These are phyloP conservation scores for Oryza brachyantha DNA, from an alignment of 176 grass and related monocot species.

Conservation along the genomic window DNA sequence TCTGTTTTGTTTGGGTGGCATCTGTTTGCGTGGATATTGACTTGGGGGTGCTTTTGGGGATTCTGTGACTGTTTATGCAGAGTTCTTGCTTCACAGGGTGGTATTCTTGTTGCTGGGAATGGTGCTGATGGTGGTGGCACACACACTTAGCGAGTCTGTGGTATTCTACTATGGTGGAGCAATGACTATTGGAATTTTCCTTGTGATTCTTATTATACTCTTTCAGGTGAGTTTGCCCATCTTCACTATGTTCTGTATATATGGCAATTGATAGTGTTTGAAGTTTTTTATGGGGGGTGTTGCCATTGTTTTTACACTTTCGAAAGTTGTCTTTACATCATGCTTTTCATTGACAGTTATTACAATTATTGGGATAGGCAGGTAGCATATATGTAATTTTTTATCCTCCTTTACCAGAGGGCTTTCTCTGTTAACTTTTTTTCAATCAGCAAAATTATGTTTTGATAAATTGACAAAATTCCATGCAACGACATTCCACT, in stretches of 20 bases:
- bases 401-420: not conserved
- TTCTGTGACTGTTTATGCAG: slow-evolving; percentile 39
- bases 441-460: not conserved
- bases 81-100: slow-evolving; percentile 66
- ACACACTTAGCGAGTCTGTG: slow-evolving; percentile 61
- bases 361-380: not conserved
- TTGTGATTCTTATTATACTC: slow-evolving; percentile 81
- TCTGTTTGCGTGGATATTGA: not conserved
- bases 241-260: not conserved
- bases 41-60: not conserved
- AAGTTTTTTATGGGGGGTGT: not conserved
- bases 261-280: not conserved
- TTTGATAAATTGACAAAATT: not conserved
- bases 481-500: not conserved
- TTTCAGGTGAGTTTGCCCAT: slow-evolving; percentile 63
- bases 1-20: not conserved
- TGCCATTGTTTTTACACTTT: not conserved
- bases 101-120: slow-evolving; percentile 82
- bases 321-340: not conserved
- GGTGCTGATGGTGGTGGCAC: slow-evolving; percentile 66
- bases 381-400: not conserved
- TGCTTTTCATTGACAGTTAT: not conserved
- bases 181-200: slow-evolving; percentile 83
- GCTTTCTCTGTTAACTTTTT: not conserved
- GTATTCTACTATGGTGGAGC: slow-evolving; percentile 96